These are phyloP conservation scores for Pyrus pyrifolia DNA, from an alignment of 306 rosid species.

Conservation along the genomic window DNA sequence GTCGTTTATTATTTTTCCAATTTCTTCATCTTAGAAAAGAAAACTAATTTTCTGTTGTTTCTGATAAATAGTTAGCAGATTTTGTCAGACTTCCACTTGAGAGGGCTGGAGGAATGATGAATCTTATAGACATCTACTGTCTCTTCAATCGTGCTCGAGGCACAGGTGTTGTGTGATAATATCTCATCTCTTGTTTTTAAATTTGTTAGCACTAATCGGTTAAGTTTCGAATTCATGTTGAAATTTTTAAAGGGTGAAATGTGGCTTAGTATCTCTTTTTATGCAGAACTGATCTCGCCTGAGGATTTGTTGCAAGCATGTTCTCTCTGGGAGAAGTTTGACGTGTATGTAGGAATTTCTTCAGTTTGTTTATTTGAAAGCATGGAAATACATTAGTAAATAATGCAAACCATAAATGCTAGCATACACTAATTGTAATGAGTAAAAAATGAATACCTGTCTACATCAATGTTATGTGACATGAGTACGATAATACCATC, in stretches of 20 bases:
- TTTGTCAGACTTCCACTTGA: slow-evolving; percentile 84
- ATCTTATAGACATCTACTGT: slow-evolving; percentile 85
- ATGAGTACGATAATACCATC: background rate
- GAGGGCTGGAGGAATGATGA: slow-evolving; percentile 86
- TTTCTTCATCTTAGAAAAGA: background rate
- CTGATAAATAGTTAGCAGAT: slow-evolving; percentile 75
- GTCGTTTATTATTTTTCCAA: background rate
- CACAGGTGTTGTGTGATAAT: slow-evolving; percentile 55
- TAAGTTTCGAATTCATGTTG: slow-evolving; percentile 2
- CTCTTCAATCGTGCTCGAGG: slow-evolving; percentile 97
- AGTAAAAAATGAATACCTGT: background rate
- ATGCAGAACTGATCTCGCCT: slow-evolving; percentile 88
- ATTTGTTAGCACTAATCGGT: slow-evolving; percentile 8
- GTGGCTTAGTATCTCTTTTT: slow-evolving; percentile 6
- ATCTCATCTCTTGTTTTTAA: background rate
- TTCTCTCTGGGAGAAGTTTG: slow-evolving; percentile 92
- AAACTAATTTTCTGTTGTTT: slow-evolving; percentile 12
- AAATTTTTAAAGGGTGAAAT: background rate
- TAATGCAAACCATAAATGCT: background rate
- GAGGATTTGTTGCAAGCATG: slow-evolving; percentile 96
- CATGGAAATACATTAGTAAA: background rate
- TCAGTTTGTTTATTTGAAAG: slow-evolving; percentile 15
- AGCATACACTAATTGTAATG: background rate
- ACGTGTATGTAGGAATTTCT: slow-evolving; percentile 60
- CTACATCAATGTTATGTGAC: background rate